Evolutionary conservation across 1,284 basidiomycete genomes (phyloP), one percentile per base, ranked within the genome.

Genomic region (Marasmius sp.): DNA sequence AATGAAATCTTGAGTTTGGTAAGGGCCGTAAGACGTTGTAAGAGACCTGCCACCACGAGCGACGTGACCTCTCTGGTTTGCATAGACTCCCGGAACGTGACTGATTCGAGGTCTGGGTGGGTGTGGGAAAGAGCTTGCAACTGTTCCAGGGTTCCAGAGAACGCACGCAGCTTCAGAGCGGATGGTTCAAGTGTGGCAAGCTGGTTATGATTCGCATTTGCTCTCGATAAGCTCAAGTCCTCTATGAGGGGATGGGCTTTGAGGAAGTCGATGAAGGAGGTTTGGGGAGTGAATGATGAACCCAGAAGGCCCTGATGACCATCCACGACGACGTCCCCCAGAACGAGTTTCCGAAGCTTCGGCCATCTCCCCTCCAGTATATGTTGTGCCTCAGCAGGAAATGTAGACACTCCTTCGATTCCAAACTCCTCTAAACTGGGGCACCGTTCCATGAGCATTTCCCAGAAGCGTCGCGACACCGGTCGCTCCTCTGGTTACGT

Each of bases 321-420:
- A 67, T 86, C 85, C 49, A 88, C 78, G 2, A 84, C 77, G 36
- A 90, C 79, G 65, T 91, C 87, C 0, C 88, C 88, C 5, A 91
- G 74, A 6, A 77, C 75, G 10, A 91, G 77, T 39, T 80, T 77
- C 39, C 79, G 82, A 8, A 91, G 75, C 37, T 76, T 77, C 2
- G 87, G 86, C 89, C 89, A 91, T 59, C 81, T 81, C 11, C 83
- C 87, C 33, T 71, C 64, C 41, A 76, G 74, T 6, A 86, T 70
- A 0, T 74, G 75, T 16, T 74, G 74, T 1, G 75, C 75, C 59
- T 77, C 81, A 55, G 70, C 71, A 18, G 81, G 77, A 49, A 85
- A 77, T 22, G 82, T 74, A 1, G 85, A 85, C 27, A 75, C 76
- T 1, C 88, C 88, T 22, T 82, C 79, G 43, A 91, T 78, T 41